Evolutionary conservation across 129 eudicot species (phyloP).

Genomic region (Saussurea involucrata): DNA sequence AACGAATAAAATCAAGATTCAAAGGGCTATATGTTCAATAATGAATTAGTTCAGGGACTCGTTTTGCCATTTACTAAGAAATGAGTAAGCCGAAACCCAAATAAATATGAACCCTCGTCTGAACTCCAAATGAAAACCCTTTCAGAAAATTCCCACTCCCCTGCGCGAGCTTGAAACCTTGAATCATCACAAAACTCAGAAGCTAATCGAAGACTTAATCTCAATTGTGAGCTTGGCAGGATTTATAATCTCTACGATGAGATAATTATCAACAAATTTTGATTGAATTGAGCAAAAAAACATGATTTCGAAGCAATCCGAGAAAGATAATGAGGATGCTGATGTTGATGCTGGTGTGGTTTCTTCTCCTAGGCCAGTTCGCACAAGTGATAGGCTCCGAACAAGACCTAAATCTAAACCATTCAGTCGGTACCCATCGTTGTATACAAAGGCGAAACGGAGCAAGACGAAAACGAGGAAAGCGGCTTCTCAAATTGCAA

Average conservation of each 20-base stretch:
- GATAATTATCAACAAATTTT: conserved; percentile 7
- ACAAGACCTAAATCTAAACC: conserved; percentile 46
- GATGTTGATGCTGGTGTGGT: conserved; percentile 31
- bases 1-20: background rate
- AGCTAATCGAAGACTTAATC: background rate
- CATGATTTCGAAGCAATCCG: conserved; percentile 28
- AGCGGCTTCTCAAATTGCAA: conserved; percentile 65
- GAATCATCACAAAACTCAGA: conserved; percentile 7
- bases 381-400: conserved; percentile 65
- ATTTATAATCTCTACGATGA: conserved; percentile 5
- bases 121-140: conserved; percentile 2
- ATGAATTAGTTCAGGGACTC: conserved; percentile 4
- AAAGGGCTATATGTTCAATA: background rate
- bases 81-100: conserved; percentile 18
- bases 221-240: background rate
- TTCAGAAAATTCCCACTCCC: background rate
- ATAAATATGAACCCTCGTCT: conserved; percentile 30
- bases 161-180: conserved; percentile 3
- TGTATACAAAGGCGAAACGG: conserved; percentile 29
- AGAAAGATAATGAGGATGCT: conserved; percentile 24
- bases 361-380: conserved; percentile 40
- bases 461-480: conserved; percentile 50
- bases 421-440: conserved; percentile 27
- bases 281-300: background rate
- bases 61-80: background rate